These are phyloP conservation scores for Claviceps maximensis DNA, from an alignment of 2,329 filamentous ascomycete species.

Conservation along the genomic window DNA sequence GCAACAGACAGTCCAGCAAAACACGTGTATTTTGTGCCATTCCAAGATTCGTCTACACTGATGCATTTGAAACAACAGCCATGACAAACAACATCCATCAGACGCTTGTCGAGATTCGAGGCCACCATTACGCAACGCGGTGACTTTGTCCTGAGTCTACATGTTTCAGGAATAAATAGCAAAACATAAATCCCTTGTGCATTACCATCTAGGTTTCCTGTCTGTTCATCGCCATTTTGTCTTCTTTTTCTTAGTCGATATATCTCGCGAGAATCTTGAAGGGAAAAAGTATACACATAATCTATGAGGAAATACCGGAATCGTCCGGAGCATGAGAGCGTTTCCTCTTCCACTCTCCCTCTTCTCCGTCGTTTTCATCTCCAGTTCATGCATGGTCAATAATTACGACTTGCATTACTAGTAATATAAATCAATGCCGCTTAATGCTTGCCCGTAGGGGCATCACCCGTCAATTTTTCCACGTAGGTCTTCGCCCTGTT, in stretches of 20 bases:
- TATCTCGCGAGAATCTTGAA: not conserved
- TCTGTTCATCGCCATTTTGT: not conserved
- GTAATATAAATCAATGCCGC: conserved; percentile 5
- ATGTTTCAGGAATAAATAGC: too few species aligned
- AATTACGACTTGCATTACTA: not conserved
- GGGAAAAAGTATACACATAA: not conserved
- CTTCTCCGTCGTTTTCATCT: too few species aligned
- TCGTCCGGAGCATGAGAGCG: not conserved
- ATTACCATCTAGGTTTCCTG: not conserved
- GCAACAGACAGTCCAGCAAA: not conserved
- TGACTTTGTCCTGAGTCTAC: too few species aligned
- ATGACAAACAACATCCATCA: not conserved
- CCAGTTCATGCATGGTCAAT: not conserved
- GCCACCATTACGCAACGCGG: too few species aligned
- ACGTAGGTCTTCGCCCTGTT: conserved; percentile 52
- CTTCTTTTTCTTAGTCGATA: not conserved
- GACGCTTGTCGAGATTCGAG: too few species aligned
- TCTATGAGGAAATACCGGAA: not conserved
- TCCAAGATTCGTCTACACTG: too few species aligned
- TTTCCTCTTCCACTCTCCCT: too few species aligned
- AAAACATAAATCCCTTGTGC: not conserved
- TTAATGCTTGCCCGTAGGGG: conserved; percentile 56
- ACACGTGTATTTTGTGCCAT: not conserved
- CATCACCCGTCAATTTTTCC: conserved; percentile 51
- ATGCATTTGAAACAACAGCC: too few species aligned